These are phyloP conservation scores for Bryoglossum gracile DNA, from an alignment of 495 filamentous ascomycete genomes.

Conservation along the genomic window DNA sequence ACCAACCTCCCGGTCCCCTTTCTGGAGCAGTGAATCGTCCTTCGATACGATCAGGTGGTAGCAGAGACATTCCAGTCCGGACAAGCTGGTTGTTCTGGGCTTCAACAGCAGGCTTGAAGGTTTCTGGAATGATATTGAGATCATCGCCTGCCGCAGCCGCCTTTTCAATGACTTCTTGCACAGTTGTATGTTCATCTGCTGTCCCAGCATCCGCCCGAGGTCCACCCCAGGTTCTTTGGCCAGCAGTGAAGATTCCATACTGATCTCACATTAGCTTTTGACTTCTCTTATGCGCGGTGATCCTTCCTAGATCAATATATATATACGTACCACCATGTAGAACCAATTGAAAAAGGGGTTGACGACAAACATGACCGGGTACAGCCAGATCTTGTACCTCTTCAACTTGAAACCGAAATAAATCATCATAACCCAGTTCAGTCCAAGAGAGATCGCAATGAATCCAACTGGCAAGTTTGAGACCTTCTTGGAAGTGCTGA, in stretches of 20 bases:
- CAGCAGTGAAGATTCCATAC: conserved; percentile 79
- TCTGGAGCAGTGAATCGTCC: conserved; percentile 62
- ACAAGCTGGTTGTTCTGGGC: conserved; percentile 36
- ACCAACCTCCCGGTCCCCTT: conserved; percentile 53
- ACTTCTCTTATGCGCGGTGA: no score
- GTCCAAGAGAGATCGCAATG: conserved; percentile 86
- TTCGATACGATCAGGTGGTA: conserved; percentile 65
- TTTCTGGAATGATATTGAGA: conserved; percentile 84
- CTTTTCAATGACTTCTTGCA: conserved; percentile 74
- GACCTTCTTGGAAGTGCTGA: conserved; percentile 74
- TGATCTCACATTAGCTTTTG: no score
- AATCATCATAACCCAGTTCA: conserved; percentile 95
- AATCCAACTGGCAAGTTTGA: conserved; percentile 83
- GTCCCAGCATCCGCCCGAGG: conserved; percentile 86
- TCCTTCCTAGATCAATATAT: no score
- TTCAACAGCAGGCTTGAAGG: conserved; percentile 67
- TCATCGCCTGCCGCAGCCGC: conserved; percentile 79
- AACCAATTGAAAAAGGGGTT: conserved; percentile 99
- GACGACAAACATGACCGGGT: conserved; percentile 90
- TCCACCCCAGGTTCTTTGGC: conserved; percentile 94
- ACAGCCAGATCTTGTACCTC: conserved; percentile 88
- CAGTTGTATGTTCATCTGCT: conserved; percentile 71
- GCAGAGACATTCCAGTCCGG: conserved; percentile 41
- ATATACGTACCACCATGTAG: no score
- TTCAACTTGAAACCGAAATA: conserved; percentile 86